Evolutionary conservation across 345 rosid genomes (phyloP).

Genomic region (Populus deltoides): DNA sequence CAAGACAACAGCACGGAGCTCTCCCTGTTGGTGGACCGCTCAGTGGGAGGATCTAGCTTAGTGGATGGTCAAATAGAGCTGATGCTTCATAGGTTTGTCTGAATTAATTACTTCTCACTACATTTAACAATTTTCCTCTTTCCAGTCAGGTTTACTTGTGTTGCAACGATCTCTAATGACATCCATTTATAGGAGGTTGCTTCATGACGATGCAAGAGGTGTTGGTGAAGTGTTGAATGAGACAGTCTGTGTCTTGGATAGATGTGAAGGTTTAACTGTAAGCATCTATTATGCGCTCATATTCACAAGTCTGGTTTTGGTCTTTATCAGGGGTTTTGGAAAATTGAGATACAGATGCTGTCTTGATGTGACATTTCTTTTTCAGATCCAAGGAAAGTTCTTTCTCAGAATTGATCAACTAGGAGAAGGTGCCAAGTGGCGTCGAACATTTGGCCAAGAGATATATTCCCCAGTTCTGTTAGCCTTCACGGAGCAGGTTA

Average conservation of each 20-base stretch:
- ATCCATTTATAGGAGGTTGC: slow-evolving; percentile 53
- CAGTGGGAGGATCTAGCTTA: slow-evolving; percentile 85
- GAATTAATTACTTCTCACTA: background rate
- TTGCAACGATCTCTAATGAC: slow-evolving; percentile 6
- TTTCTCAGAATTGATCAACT: slow-evolving; percentile 62
- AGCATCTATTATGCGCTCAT: slow-evolving; percentile 27
- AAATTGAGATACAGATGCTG: background rate
- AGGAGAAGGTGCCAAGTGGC: slow-evolving; percentile 96
- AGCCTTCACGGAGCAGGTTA: slow-evolving; percentile 85
- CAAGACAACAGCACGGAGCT: slow-evolving; percentile 70
- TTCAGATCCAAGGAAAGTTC: slow-evolving; percentile 76
- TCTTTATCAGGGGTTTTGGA: background rate
- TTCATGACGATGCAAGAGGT: slow-evolving; percentile 83
- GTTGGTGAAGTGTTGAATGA: slow-evolving; percentile 90
- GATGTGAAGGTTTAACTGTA: slow-evolving; percentile 91
- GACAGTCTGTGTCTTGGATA: slow-evolving; percentile 62
- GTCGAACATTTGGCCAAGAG: slow-evolving; percentile 80
- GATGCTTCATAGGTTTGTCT: slow-evolving; percentile 82
- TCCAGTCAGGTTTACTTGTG: slow-evolving; percentile 1
- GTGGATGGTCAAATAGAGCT: slow-evolving; percentile 86
- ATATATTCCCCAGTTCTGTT: slow-evolving; percentile 82
- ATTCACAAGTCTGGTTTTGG: background rate
- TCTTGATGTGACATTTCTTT: slow-evolving; percentile 3
- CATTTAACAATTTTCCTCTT: background rate
- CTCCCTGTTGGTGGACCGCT: slow-evolving; percentile 83